Percentiles rank a stretch among this genome's conserved stretches.
phyloP scores from a whole-genome alignment of 257 asterid genomes.

The Salvia hispanica region DNA sequence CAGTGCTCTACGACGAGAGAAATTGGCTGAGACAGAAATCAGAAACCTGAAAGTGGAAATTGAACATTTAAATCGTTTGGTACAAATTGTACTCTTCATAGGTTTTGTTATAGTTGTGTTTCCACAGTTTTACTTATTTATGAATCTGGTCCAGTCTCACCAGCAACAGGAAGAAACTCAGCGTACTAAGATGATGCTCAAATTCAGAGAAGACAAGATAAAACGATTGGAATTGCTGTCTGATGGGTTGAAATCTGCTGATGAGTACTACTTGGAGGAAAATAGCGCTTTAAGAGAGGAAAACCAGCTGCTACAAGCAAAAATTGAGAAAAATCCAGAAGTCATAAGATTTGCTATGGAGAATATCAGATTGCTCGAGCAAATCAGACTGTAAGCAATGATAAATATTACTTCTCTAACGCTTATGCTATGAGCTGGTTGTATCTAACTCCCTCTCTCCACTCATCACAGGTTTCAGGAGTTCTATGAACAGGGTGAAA shows the following conservation, averaged over 20 bases:
- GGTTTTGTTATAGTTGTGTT: constrained; percentile 10
- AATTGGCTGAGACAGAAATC: constrained; percentile 51
- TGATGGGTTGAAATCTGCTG: constrained; percentile 53
- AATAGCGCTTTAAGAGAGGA: constrained; percentile 58
- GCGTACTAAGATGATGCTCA: constrained; percentile 51
- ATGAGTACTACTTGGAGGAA: constrained; percentile 51
- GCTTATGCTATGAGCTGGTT: constrained; percentile 19
- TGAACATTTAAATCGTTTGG: constrained; percentile 53
- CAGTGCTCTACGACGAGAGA: constrained; percentile 56
- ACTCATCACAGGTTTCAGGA: constrained; percentile 50
- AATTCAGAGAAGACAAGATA: constrained; percentile 59
- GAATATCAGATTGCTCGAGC: constrained; percentile 53
- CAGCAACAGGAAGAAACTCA: constrained; percentile 59
- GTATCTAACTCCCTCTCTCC: constrained; percentile 19
- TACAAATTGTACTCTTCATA: constrained; percentile 16
- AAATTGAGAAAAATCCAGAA: constrained; percentile 48
- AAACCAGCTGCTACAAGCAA: constrained; percentile 49
- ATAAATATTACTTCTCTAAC: constrained; percentile 17
- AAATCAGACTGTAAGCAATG: constrained; percentile 49
- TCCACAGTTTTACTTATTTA: constrained; percentile 6
- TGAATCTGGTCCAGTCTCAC: constrained; percentile 47
- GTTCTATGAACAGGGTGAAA: constrained; percentile 53
- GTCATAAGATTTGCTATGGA: constrained; percentile 43
- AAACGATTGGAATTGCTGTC: constrained; percentile 52
- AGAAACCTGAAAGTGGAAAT: constrained; percentile 56